These are phyloP conservation scores for Aspergillus sergii DNA, from an alignment of 2,329 filamentous ascomycete genomes.

Conservation along the genomic window DNA sequence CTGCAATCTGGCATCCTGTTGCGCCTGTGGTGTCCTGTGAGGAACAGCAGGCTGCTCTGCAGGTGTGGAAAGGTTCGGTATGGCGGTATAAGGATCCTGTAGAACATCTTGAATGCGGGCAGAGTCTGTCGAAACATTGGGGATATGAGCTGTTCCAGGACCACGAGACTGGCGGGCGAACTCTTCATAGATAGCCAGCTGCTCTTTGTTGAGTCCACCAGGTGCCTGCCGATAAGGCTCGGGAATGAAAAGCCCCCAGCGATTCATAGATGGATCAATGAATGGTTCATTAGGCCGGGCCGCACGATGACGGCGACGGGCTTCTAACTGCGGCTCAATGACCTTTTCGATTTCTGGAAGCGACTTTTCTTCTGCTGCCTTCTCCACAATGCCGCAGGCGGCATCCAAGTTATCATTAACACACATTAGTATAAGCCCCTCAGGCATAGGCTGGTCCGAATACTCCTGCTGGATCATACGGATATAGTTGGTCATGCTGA, in stretches of 20 bases:
- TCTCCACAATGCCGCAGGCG: constrained; percentile 91
- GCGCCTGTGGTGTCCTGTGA: constrained; percentile 57
- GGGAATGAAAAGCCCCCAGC: constrained; percentile 92
- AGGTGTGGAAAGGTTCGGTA: constrained; percentile 64
- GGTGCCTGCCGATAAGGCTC: constrained; percentile 88
- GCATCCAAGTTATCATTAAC: constrained; percentile 96
- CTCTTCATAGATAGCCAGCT: constrained; percentile 95
- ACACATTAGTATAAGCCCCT: constrained; percentile 96
- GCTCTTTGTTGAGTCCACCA: constrained; percentile 81
- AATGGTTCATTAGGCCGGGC: constrained; percentile 82
- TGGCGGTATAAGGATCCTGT: constrained; percentile 61
- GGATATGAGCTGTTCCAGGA: constrained; percentile 56
- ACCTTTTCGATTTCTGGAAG: constrained; percentile 94
- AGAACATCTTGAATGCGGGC: constrained; percentile 64
- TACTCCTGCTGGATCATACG: constrained; percentile 73
- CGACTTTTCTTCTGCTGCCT: constrained; percentile 90
- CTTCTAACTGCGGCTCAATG: constrained; percentile 78
- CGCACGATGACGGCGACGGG: constrained; percentile 73
- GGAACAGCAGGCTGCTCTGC: constrained; percentile 64
- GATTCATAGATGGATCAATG: constrained; percentile 76
- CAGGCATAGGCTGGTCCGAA: constrained; percentile 74
- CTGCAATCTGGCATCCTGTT: constrained; percentile 47
- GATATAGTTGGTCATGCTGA: constrained; percentile 97
- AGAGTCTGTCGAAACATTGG: constrained; percentile 59
- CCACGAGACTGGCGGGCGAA: constrained; percentile 84